Base-by-base conservation (phyloP, 2,329 filamentous ascomycete species). In the Dactylellina sp. region DNA sequence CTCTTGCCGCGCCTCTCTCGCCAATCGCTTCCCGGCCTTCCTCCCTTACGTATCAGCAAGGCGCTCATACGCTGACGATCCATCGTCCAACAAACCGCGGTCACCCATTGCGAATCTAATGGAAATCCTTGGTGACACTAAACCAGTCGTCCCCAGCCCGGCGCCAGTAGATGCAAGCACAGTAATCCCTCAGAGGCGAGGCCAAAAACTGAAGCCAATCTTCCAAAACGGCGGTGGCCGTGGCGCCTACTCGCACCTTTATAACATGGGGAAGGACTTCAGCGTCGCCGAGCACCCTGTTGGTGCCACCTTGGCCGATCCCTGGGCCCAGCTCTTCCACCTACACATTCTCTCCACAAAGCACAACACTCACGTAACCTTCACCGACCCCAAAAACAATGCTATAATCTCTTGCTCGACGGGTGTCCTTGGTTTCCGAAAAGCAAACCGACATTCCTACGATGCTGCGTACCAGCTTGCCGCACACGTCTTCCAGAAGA, bases 361-460 rank as follows among this genome's bases (percentile, higher is more conserved):
- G 83, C 95, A 97, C 86, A 99, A 99, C 84, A 95, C 92, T 18
- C 92, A 98, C 82, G 87, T 99, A 79, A 97, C 93, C 0, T 87
- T 97, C 77, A 92, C 93, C 20, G 89, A 89, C 79, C 93, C 95
- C 25, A 89, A 92, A 80, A 86, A 90, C 52, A 87, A 92, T 76
- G 87, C 92, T 25, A 86, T 98, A 76, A 85, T 99, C 76, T 92
- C 89, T 11, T 82, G 96, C 78, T 91, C 91, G 1, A 87, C 89
- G 71, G 95, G 95, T 53, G 93, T 97, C 79, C 88, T 99, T 71
- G 94, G 94, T n/a, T 97, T 97, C 83, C 87, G 86, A 79, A 96
- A 98, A 83, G 85, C 88, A 16, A 88, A 89, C 55, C 88, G 95
- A 76, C 89, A 91, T 75, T 87, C 88, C 66, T 99, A 95, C 83